Percentiles rank a stretch among this genome's conserved stretches.
Conservation (phyloP, 2,329 filamentous ascomycete genomes). For the Endothia cerciana region DNA sequence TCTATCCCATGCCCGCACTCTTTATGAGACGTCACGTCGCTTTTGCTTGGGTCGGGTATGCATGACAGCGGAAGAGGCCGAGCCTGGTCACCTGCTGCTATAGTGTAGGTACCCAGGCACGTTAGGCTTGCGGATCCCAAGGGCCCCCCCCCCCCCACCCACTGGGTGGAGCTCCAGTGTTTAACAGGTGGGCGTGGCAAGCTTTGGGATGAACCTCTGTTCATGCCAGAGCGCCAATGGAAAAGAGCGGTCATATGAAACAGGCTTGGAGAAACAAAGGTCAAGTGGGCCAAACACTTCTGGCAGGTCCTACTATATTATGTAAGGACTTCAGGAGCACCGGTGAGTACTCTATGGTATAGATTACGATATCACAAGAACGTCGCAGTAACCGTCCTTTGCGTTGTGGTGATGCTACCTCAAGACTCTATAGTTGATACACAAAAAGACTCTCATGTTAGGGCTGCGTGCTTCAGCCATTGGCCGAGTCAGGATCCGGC, state of each 20-base stretch:
- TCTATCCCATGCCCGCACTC: not conserved
- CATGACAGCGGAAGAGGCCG: not conserved
- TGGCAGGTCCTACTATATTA: not conserved
- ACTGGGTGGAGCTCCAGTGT: not conserved
- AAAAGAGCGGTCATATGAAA: not conserved
- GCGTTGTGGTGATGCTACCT: not conserved
- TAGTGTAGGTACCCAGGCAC: not conserved
- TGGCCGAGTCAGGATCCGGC: not conserved
- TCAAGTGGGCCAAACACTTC: not conserved
- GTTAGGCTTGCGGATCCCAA: not conserved
- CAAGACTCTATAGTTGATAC: not conserved
- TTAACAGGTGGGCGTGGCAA: not conserved
- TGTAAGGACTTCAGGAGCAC: not conserved
- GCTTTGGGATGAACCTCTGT: not conserved
- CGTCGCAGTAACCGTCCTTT: not conserved
- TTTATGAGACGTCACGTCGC: conserved; percentile 1
- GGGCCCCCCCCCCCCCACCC: not conserved
- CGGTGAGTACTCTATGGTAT: not conserved
- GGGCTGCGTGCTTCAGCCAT: not conserved
- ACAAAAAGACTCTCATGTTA: too few species aligned
- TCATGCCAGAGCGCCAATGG: not conserved
- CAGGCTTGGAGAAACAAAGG: not conserved
- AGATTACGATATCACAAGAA: not conserved
- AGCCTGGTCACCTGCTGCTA: not conserved
- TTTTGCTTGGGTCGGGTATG: not conserved